Conservation (phyloP, 2,329 filamentous ascomycete genomes). For the Scorias spongiosa region DNA sequence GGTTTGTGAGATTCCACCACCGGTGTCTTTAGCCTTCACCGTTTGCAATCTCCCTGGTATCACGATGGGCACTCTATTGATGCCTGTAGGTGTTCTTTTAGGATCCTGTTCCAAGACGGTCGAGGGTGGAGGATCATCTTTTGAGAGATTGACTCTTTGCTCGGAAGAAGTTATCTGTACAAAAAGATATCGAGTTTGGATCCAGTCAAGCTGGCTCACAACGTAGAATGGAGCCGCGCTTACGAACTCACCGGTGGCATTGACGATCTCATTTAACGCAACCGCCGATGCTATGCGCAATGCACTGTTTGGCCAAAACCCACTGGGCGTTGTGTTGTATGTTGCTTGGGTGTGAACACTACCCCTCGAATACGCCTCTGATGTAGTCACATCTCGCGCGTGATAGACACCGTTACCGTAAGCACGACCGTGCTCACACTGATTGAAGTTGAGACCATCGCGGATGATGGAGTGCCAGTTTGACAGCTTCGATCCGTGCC, state of each 20-base stretch:
- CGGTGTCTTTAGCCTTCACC: not conserved
- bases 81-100: conserved; percentile 26
- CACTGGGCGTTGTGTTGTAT: not conserved
- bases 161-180: conserved; percentile 26
- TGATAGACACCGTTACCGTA: conserved; percentile 76
- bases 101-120: conserved; percentile 26
- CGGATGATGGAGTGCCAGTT: conserved; percentile 91
- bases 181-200: conserved; percentile 77
- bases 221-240: conserved; percentile 49
- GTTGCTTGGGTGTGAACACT: not conserved
- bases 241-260: conserved; percentile 48
- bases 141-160: conserved; percentile 5
- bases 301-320: conserved; percentile 50
- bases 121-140: conserved; percentile 9
- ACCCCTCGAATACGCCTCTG: conserved; percentile 33
- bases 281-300: conserved; percentile 46
- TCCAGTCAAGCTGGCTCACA: conserved; percentile 65
- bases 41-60: conserved; percentile 37
- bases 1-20: not conserved
- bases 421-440: conserved; percentile 48
- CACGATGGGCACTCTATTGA: conserved; percentile 21
- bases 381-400: conserved; percentile 43
- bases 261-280: conserved; percentile 75
- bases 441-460: conserved; percentile 60
- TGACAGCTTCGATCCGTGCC: conserved; percentile 60